Evolutionary conservation across 441 rosid species (phyloP).

Genomic region (Kokia cookei): DNA sequence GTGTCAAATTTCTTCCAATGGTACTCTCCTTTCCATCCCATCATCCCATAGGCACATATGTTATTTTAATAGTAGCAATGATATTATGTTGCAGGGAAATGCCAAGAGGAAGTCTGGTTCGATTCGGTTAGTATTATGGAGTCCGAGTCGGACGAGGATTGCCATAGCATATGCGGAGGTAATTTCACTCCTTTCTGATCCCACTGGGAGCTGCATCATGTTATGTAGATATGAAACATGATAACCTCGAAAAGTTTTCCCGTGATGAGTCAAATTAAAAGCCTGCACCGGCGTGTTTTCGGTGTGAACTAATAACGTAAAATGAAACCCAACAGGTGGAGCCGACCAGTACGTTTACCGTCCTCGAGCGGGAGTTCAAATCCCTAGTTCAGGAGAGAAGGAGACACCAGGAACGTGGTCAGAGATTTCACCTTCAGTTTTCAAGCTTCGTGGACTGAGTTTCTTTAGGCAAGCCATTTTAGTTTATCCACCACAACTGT

Average conservation of each 20-base stretch:
- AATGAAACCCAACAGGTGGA: constrained; percentile 23
- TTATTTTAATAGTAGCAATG: not conserved
- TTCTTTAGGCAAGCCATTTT: constrained; percentile 59
- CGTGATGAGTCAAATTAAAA: no score
- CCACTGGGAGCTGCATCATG: constrained; percentile 46
- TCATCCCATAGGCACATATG: not conserved
- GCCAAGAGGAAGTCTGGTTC: constrained; percentile 88
- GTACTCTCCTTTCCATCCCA: constrained; percentile 25
- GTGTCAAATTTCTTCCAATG: constrained; percentile 42
- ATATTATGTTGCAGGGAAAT: constrained; percentile 39
- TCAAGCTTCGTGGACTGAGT: constrained; percentile 65
- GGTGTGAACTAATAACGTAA: no score
- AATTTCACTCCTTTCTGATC: not conserved
- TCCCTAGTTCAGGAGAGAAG: constrained; percentile 54
- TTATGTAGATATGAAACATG: constrained; percentile 26
- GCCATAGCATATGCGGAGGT: constrained; percentile 72
- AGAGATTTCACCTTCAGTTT: constrained; percentile 75
- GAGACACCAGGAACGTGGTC: constrained; percentile 57
- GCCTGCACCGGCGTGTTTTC: no score
- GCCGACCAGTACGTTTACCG: constrained; percentile 52
- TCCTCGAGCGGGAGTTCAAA: constrained; percentile 44
- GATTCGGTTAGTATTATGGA: constrained; percentile 79
- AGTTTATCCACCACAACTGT: not conserved
- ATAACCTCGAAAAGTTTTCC: not conserved
- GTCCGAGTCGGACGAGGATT: constrained; percentile 82